phyloP scores from a whole-genome alignment of 2,329 filamentous ascomycete species.

The Cladosporium cucumerinum region DNA sequence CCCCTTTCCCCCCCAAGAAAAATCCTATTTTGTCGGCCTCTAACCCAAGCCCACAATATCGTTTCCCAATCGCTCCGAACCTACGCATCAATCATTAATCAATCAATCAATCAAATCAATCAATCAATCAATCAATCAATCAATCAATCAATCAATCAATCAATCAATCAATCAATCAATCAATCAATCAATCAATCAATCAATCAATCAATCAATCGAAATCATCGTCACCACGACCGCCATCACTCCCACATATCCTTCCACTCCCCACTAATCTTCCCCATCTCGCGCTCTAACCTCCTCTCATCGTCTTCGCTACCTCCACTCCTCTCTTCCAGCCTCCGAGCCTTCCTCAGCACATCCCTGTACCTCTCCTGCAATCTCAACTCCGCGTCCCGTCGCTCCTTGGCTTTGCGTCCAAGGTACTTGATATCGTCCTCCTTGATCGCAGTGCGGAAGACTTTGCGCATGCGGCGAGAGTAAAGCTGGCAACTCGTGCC shows the following conservation, averaged over 20 bases:
- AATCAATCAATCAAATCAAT: neutral
- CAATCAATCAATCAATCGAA: neutral
- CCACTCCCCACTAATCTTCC: constrained; percentile 52
- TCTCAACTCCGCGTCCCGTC: constrained; percentile 56
- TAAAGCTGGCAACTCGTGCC: constrained; percentile 71
- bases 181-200: too few species aligned
- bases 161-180: neutral
- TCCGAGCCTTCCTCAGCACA: constrained; percentile 32
- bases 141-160: neutral
- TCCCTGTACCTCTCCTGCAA: constrained; percentile 53
- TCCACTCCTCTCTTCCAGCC: constrained; percentile 39
- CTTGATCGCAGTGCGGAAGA: constrained; percentile 66
- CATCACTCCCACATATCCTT: constrained; percentile 45
- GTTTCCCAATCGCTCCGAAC: neutral
- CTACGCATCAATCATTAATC: neutral
- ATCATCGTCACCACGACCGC: neutral
- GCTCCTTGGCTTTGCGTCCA: constrained; percentile 57
- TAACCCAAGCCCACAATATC: neutral
- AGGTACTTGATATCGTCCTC: constrained; percentile 66
- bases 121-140: neutral
- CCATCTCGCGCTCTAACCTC: constrained; percentile 52
- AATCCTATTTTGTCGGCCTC: too few species aligned
- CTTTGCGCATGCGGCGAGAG: constrained; percentile 70
- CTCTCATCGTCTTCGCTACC: constrained; percentile 52
- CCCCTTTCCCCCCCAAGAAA: too few species aligned